Base-by-base conservation (phyloP, 2,329 filamentous ascomycete species). In the Paraphaeosphaeria minitans region DNA sequence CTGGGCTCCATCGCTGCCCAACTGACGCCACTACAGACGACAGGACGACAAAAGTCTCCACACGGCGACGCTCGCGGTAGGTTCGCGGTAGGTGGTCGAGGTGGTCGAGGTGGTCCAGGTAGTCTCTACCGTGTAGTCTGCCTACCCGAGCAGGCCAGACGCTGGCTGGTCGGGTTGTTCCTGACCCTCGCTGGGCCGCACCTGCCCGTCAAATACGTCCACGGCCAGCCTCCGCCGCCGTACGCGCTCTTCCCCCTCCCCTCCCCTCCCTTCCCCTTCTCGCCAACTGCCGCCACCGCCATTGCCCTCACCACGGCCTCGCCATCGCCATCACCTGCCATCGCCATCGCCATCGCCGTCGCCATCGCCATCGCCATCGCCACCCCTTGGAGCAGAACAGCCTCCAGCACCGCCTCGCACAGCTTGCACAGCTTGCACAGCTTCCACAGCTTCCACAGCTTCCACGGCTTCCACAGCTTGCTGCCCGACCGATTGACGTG, bases 401-500 rank as follows among this genome's bases (percentile, higher is more conserved):
- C 24, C 27, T 41, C 31, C 29, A 27, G 24, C 10, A 22, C 21
- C 43, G 27, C 19, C 35, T n/a, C 13, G 24, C 31, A 29, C 43
- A 27, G 19, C 43, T 13, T 37, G 22, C 35, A 6, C n/a, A n/a
- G 59, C 63, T 57, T 48, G 59, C 61, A 39, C 55, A 49, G 45
- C 61, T 57, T 60, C 58, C 59, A 60, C 59, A 48, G 61, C 63
- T 66, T 71, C n/a, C n/a, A n/a, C n/a, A n/a, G 59, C 63, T 57
- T 48, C 58, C 61, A 39, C 55, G 49, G 45, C 61, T 57, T 60
- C 58, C 59, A 60, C 59, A 48, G 61, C 63, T 66, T 71, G 69
- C 67, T 69, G 67, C 70, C 69, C 71, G 67, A 69, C 70, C 61
- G 66, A 57, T 67, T 72, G 69, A 73, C 70, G 68, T 72, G 71